Conservation (phyloP, 306 rosid species). For the Parietaria judaica region DNA sequence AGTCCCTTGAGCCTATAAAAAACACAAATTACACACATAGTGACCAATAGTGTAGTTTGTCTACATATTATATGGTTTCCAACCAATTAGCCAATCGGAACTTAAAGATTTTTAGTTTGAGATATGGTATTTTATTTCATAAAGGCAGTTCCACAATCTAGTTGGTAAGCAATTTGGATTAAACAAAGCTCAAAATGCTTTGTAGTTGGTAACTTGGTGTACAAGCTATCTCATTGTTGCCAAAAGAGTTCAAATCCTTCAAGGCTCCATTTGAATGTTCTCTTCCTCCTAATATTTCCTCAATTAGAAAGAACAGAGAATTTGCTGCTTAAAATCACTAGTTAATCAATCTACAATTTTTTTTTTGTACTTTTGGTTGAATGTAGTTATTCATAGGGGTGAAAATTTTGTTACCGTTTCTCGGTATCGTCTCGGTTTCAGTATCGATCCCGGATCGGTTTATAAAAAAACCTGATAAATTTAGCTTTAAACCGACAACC, state of each 20-base stretch:
- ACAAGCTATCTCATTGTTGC: slow-evolving; percentile 1
- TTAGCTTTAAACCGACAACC: too few species aligned
- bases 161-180: neutral
- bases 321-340: neutral
- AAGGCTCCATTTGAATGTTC: neutral
- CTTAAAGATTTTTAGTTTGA: neutral
- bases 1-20: neutral
- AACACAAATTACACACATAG: neutral
- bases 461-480: too few species aligned
- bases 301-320: slow-evolving; percentile 5
- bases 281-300: neutral
- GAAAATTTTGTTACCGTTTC: too few species aligned
- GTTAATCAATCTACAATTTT: neutral
- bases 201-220: neutral
- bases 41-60: too few species aligned
- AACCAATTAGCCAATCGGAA: neutral
- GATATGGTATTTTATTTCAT: neutral
- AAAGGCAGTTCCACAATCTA: neutral
- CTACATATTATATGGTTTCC: neutral
- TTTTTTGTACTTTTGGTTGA: neutral
- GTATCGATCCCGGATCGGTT: too few species aligned
- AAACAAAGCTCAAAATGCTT: neutral
- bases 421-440: too few species aligned
- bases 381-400: slow-evolving; percentile 1
- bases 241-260: neutral